Evolutionary conservation across 352 stramenopile genomes (phyloP).

Genomic region (Blastocystis sp.): DNA sequence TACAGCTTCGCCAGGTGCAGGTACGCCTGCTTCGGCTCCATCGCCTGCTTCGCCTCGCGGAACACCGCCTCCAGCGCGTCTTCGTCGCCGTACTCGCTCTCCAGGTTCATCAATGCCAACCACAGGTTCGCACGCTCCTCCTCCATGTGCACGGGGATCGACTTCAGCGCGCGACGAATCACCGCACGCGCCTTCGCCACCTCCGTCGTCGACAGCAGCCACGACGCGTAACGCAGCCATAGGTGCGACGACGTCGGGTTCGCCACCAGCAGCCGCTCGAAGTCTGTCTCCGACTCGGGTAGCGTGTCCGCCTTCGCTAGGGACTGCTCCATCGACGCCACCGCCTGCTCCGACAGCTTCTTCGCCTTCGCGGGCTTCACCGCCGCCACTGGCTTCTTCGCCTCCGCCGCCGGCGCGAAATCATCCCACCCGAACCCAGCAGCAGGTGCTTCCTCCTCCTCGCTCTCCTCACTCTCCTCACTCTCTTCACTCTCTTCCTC

Average conservation of each 20-base stretch:
- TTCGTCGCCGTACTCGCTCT: conserved; percentile 63
- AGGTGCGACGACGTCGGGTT: conserved; percentile 13
- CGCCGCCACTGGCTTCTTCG: not conserved
- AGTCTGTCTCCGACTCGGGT: conserved; percentile 44
- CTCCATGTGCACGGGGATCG: conserved; percentile 54
- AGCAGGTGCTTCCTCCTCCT: not conserved
- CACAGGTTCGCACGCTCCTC: conserved; percentile 61
- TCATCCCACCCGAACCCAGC: conserved; percentile 43
- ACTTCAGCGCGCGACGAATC: conserved; percentile 46
- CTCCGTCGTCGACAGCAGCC: conserved; percentile 45
- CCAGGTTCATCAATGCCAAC: conserved; percentile 64
- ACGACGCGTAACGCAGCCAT: conserved; percentile 58
- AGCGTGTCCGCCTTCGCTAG: not conserved
- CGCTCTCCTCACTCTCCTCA: conserved; percentile 22
- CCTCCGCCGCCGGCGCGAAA: not conserved
- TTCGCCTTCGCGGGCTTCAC: not conserved
- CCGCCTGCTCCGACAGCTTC: conserved; percentile 17
- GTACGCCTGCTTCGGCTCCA: conserved; percentile 21
- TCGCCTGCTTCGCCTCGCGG: conserved; percentile 41
- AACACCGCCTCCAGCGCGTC: conserved; percentile 31
- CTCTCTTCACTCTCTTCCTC: conserved; percentile 13
- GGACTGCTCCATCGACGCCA: conserved; percentile 13
- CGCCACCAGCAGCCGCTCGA: conserved; percentile 54
- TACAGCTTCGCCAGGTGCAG: conserved; percentile 51
- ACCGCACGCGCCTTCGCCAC: conserved; percentile 63